Evolutionary conservation across 208 protist genomes (phyloP).

Genomic region (Phytomonas francai): DNA sequence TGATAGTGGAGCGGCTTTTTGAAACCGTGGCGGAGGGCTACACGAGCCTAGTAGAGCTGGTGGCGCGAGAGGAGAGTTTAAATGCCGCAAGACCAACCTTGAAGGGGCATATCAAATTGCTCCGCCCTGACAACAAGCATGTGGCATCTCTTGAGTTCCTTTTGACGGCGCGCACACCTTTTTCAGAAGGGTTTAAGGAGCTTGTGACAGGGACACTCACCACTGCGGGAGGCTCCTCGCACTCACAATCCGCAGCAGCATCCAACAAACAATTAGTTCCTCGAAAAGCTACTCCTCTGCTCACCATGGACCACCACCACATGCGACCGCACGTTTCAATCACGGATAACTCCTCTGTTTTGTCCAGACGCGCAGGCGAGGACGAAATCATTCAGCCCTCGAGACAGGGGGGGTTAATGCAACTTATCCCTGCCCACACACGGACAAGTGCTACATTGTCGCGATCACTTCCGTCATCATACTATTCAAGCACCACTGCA

Average conservation of each 20-base stretch:
- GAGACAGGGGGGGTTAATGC: not conserved
- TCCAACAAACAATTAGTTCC: not conserved
- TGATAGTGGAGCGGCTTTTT: slow-evolving; percentile 20
- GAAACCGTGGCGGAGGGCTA: slow-evolving; percentile 78
- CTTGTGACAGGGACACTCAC: slow-evolving; percentile 18
- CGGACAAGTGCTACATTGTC: not conserved
- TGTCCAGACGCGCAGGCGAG: not conserved
- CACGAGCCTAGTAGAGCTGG: slow-evolving; percentile 51
- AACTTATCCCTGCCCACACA: not conserved
- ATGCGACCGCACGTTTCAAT: not conserved
- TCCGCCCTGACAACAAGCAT: slow-evolving; percentile 29
- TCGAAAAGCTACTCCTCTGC: not conserved
- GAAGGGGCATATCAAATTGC: slow-evolving; percentile 66
- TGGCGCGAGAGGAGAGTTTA: slow-evolving; percentile 28
- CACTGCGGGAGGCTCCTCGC: not conserved
- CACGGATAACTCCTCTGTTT: not conserved
- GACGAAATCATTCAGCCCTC: not conserved
- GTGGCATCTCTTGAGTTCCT: slow-evolving; percentile 81
- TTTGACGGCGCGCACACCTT: slow-evolving; percentile 69
- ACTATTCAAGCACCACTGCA: not conserved
- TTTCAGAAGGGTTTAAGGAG: slow-evolving; percentile 47
- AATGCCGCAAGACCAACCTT: slow-evolving; percentile 47
- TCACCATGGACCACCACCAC: not conserved
- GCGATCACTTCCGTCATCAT: not conserved
- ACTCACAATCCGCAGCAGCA: not conserved